Evolutionary conservation across 73 alveolate species (phyloP), one percentile per base, ranked within the genome.

Genomic region (Paramecium pentaurelia): DNA sequence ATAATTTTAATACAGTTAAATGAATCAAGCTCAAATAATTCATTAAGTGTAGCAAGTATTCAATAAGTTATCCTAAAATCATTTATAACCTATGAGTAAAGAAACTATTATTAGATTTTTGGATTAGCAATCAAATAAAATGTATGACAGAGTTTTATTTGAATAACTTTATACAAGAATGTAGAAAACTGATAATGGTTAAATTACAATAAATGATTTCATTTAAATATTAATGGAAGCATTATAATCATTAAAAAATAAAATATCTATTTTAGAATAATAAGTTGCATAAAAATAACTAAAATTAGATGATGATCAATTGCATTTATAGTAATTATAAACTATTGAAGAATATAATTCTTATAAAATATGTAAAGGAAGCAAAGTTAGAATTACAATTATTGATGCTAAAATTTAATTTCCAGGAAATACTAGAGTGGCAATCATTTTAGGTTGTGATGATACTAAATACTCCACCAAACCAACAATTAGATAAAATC

Each of bases 1-100:
- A 32, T 45, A 18, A 32, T 37, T 32, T 28, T 34, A 73, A 73
- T 37, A 73, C 87, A 37, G 87, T 73, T 73, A 73, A 73, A 73
- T 73, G 87, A 73, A 38, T 64, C 84, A 64, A 64, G 84, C 84
- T 73, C 59, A 73, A 37, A 73, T 73, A 37, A 80, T 40, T 22
- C 64, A 80, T 2, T 49, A 80, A 47, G 91, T 80, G 22, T 25
- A 25, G 27, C 47, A 45, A 36, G 91, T 80, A 45, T 80, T 80
- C 30, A 80, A 80, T 44, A 28, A 42, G 75, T 38, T 47, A 4
- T 20, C 71, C 34, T 14, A 20, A 22, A 22, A 80, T 44, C 73
- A 80, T 44, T 32, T 10, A 22, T 6, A 40, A 20, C 58, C 58
- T 9, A 47, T 80, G 8, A 80, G 77, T 8, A 40, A 64, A 47